Base-by-base conservation (phyloP, 148 eudicot species). In the Talinum fruticosum region DNA sequence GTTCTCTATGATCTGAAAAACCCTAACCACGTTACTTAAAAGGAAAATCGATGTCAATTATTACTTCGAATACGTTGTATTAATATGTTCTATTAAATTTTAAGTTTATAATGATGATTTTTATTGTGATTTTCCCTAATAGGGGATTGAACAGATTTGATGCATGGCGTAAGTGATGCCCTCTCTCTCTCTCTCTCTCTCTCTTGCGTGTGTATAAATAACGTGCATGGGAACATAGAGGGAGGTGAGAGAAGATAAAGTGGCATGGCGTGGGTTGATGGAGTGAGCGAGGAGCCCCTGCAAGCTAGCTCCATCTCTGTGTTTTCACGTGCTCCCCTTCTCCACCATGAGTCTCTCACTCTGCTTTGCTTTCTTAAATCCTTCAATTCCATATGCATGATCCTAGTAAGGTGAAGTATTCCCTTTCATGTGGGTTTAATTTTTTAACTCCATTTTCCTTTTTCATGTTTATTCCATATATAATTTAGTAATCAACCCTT, bases 211-310 rank as follows among this genome's bases (percentile, higher is more conserved):
- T 41, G 12, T 41, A 41, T 41, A 41, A 41, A 41, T 41, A 41
- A 41, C 30, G 16, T 33, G n/a, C 5, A 19, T 23, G 18, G 29
- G 26, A 69, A 18, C n/a, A 7, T 10, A 69, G 73, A 44, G 74
- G 1, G 29, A 18, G 57, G 19, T 13, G 54, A 51, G 18, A 51
- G 18, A 62, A 38, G 33, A 75, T 36, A 14, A 41, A 5, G n/a
- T 41, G 47, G 13, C 44, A 10, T 38, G 3, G 45, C 45, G 24
- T 69, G 26, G 0, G 15, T 24, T 44, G 90, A 82, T 69, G 26
- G 0, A 10, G 21, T 44, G 90, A 82, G 90, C 54, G 90, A 79
- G 84, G 67, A 82, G 78, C 85, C 79, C 89, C 51, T 76, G 97
- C 53, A 41, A 41, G 47, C 47, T 10, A 41, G 47, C 2, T 37